Percentiles rank a stretch among this genome's conserved stretches.
These are phyloP conservation scores for Pythium pyrilobum DNA, from an alignment of 352 stramenopile genomes.

Conservation along the genomic window DNA sequence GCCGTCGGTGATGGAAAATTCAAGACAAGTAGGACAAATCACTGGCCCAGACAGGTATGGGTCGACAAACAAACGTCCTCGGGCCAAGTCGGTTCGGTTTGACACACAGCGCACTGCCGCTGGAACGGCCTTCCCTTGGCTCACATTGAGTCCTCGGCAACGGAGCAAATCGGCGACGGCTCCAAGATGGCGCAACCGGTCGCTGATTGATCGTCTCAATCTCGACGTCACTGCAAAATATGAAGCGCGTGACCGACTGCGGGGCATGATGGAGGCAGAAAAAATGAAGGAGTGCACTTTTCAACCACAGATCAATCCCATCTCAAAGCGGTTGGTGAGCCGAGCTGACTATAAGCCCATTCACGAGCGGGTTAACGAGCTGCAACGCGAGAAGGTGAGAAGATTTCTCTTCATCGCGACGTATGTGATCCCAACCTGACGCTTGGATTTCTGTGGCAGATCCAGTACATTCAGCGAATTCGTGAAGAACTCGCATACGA, in stretches of 20 bases:
- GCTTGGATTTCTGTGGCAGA: slow-evolving; percentile 11
- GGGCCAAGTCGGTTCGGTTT: slow-evolving; percentile 7
- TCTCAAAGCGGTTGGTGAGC: slow-evolving; percentile 32
- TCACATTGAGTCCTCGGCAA: slow-evolving; percentile 48
- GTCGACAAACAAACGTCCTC: not conserved
- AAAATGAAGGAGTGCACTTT: slow-evolving; percentile 62
- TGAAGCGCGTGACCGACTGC: slow-evolving; percentile 45
- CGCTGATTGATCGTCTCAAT: slow-evolving; percentile 56
- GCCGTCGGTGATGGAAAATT: slow-evolving; percentile 13
- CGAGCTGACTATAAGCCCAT: slow-evolving; percentile 59
- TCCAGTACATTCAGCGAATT: slow-evolving; percentile 38
- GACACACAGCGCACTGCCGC: not conserved
- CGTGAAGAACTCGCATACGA: slow-evolving; percentile 44
- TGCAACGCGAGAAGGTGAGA: slow-evolving; percentile 63
- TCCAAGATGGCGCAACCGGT: slow-evolving; percentile 10
- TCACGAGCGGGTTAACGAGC: slow-evolving; percentile 48
- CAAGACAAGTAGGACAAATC: not conserved
- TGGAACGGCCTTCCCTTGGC: slow-evolving; percentile 40
- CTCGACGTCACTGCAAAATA: slow-evolving; percentile 53
- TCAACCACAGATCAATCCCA: slow-evolving; percentile 52
- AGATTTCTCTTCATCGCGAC: too few species aligned
- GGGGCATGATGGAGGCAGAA: slow-evolving; percentile 42
- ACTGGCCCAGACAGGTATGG: not conserved
- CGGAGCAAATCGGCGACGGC: not conserved
- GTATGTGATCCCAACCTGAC: not conserved